Base-by-base conservation (phyloP, 495 filamentous ascomycete genomes). In the Aspergillus nidulans region DNA sequence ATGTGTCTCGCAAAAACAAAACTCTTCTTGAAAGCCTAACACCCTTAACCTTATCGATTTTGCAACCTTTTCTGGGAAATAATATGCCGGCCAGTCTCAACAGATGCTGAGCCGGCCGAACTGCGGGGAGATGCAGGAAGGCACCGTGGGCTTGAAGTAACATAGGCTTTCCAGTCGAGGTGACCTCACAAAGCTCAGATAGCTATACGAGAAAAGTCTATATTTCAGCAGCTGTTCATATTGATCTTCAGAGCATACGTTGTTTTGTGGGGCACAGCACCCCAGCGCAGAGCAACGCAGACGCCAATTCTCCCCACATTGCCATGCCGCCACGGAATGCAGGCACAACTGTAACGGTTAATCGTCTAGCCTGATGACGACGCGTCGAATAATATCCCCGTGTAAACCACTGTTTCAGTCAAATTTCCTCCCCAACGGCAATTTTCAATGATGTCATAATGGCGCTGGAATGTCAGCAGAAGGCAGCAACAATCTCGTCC, bases 401-500 rank as follows among this genome's bases (percentile, higher is more conserved):
- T 10, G 30, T 12, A 34, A 2, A 34, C n/a, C 2, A 34, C 30
- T 2, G 30, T 34, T 6, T 34, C 10, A 13, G 10, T 7, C 9
- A 12, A 2, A 34, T 3, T 34, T 13, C 9, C 15, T 12, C 30
- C 9, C 30, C 9, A 34, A 6, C 30, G 30, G 5, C n/a, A 30
- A n/a, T n/a, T 48, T 23, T 21, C 23, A 12, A 28, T 18, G 20
- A 49, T 49, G 47, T 39, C 47, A 39, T 49, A 30, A 49, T 49
- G 47, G 34, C 16, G 25, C 7, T 6, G 1, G 38, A 45, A 24
- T 19, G 3, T 13, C 16, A 20, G 19, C 47, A 24, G 1, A 18
- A 39, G 47, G 47, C 47, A 49, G 32, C 47, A 49, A 49, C 47
- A 49, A 39, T 49, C 28, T 36, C 30, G 16, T 19, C 15, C n/a